Conservation (phyloP, 2,329 filamentous ascomycete genomes). For the Purpureocillium lavendulum region DNA sequence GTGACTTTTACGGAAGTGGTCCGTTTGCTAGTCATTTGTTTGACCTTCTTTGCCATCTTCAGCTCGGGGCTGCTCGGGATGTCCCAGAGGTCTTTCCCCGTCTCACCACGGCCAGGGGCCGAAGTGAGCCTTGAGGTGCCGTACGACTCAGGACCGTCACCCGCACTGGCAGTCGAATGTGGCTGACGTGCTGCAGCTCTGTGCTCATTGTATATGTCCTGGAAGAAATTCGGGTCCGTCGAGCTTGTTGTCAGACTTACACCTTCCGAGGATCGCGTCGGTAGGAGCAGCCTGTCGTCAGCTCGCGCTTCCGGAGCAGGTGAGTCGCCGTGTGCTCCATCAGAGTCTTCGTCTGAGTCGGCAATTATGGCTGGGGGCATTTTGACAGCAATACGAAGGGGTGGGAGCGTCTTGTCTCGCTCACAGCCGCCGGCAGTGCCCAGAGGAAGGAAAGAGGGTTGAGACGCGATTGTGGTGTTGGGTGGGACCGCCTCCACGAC, state of each 20-base stretch:
- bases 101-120: slow-evolving; percentile 3
- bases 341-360: slow-evolving; percentile 31
- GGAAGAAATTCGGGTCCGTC: slow-evolving; percentile 40
- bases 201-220: slow-evolving; percentile 38
- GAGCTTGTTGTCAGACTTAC: slow-evolving; percentile 26
- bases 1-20: slow-evolving; percentile 9
- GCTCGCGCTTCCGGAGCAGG: slow-evolving; percentile 6
- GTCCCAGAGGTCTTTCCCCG: slow-evolving; percentile 29
- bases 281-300: neutral
- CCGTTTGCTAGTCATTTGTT: neutral
- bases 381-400: neutral
- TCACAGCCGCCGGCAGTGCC: too few species aligned
- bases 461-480: neutral
- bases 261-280: slow-evolving; percentile 14
- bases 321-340: slow-evolving; percentile 11
- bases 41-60: neutral
- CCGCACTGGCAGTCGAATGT: neutral
- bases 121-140: neutral
- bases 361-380: slow-evolving; percentile 23
- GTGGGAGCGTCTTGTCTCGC: too few species aligned
- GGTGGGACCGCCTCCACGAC: neutral
- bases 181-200: slow-evolving; percentile 20
- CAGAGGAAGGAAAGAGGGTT: neutral
- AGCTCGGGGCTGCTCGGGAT: slow-evolving; percentile 33
- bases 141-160: too few species aligned